These are phyloP conservation scores for Phialemoniopsis sp. DNA, from an alignment of 2,329 filamentous ascomycete species.

Conservation along the genomic window DNA sequence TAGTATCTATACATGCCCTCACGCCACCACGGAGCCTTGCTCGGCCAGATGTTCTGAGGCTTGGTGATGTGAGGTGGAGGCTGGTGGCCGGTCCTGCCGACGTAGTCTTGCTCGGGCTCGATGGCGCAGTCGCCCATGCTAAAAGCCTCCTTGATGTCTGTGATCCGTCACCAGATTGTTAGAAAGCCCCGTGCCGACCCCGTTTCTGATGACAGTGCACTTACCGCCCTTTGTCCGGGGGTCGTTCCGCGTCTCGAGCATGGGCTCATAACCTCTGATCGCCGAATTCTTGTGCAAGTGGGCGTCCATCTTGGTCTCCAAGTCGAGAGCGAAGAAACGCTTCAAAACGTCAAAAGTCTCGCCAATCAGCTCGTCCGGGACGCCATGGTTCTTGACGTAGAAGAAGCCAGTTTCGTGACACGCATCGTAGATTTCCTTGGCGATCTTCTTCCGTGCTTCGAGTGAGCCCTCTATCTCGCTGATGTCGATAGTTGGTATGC, in stretches of 20 bases:
- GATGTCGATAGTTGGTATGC: conserved; percentile 25
- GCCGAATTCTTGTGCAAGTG: conserved; percentile 28
- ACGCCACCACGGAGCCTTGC: conserved; percentile 22
- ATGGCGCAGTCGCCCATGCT: conserved; percentile 29
- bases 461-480: conserved; percentile 15
- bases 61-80: conserved; percentile 18
- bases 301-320: conserved; percentile 25
- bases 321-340: conserved; percentile 22
- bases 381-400: conserved; percentile 24
- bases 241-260: conserved; percentile 24
- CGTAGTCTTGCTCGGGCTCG: conserved; percentile 28
- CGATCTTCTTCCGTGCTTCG: conserved; percentile 2
- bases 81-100: conserved; percentile 16
- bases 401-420: conserved; percentile 22
- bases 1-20: conserved; percentile 28
- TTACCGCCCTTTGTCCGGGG: conserved; percentile 20
- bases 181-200: too few species aligned
- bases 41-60: conserved; percentile 28
- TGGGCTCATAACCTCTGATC: conserved; percentile 27
- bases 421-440: conserved; percentile 10
- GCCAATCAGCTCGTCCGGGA: conserved; percentile 14
- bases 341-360: conserved; percentile 18
- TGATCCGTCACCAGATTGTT: neutral
- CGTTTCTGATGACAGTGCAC: conserved; percentile 1
- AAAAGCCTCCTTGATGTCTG: conserved; percentile 27